Percentiles rank a stretch among this genome's conserved stretches.
These are phyloP conservation scores for Apiospora malaysiana DNA, from an alignment of 2,329 filamentous ascomycete species.

Conservation along the genomic window DNA sequence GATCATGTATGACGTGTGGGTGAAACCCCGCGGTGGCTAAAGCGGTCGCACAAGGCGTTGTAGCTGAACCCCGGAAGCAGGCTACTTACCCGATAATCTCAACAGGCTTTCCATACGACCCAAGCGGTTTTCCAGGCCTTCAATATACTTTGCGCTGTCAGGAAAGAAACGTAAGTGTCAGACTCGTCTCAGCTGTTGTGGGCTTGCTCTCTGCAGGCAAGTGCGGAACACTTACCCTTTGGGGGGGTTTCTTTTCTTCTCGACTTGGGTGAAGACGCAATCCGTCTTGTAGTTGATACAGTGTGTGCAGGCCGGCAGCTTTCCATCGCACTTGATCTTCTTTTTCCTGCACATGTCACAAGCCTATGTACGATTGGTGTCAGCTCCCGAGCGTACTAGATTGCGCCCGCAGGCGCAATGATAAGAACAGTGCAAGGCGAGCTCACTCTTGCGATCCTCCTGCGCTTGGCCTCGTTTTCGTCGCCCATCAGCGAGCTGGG, in stretches of 20 bases:
- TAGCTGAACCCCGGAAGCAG: conserved; percentile 11
- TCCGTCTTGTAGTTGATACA: conserved; percentile 98
- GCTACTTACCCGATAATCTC: conserved; percentile 71
- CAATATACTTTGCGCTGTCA: conserved; percentile 90
- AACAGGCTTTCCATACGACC: conserved; percentile 95
- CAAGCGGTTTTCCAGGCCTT: conserved; percentile 91
- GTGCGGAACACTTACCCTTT: conserved; percentile 73
- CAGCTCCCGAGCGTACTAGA: conserved; percentile 22
- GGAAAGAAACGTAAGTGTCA: conserved; percentile 23
- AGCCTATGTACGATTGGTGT: conserved; percentile 59
- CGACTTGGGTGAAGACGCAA: conserved; percentile 95
- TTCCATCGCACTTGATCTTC: conserved; percentile 98
- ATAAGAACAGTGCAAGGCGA: conserved; percentile 17
- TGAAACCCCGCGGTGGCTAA: neutral
- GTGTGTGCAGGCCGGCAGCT: conserved; percentile 91
- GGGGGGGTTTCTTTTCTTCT: conserved; percentile 97
- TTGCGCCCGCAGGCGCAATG: conserved; percentile 3
- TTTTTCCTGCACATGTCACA: conserved; percentile 97
- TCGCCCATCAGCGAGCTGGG: conserved; percentile 65
- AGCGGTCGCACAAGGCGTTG: conserved; percentile 6
- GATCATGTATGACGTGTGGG: conserved; percentile 7
- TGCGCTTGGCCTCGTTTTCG: conserved; percentile 82
- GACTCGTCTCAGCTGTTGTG: neutral
- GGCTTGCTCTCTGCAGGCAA: conserved; percentile 8
- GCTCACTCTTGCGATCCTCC: conserved; percentile 84